Percentiles rank a stretch among this genome's conserved stretches.
These are phyloP conservation scores for Nepenthes gracilis DNA, from an alignment of 148 eudicot species.

Conservation along the genomic window DNA sequence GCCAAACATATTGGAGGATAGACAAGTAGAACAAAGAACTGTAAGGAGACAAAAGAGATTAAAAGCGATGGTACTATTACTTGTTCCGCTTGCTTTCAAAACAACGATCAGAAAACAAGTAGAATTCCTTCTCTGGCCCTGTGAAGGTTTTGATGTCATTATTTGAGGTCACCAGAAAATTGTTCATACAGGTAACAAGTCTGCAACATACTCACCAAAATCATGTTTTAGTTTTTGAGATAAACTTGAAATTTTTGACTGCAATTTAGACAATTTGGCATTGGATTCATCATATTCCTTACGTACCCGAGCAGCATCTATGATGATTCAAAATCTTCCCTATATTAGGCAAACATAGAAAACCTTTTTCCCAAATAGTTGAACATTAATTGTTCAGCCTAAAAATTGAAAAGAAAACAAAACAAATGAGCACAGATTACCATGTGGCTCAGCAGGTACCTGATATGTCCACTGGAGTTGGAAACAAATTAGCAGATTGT, in stretches of 20 bases:
- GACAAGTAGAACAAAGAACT: background rate
- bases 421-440: background rate
- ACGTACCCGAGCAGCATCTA: constrained; percentile 86
- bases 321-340: constrained; percentile 5
- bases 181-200: background rate
- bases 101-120: constrained; percentile 80
- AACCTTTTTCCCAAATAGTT: no score
- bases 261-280: constrained; percentile 74
- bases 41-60: background rate
- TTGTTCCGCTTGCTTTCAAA: constrained; percentile 87
- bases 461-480: constrained; percentile 71
- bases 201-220: constrained; percentile 47
- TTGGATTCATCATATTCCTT: constrained; percentile 85
- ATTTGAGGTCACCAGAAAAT: background rate
- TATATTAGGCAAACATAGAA: no score
- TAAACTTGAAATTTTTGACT: constrained; percentile 84
- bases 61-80: constrained; percentile 19
- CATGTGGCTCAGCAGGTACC: constrained; percentile 22
- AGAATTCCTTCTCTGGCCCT: constrained; percentile 93
- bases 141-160: constrained; percentile 18
- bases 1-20: background rate
- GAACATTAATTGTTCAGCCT: background rate
- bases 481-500: constrained; percentile 66
- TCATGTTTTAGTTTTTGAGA: constrained; percentile 72
- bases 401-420: constrained; percentile 8